A percentile compares a stretch with the other conserved stretches of the same genome.
Evolutionary conservation across 441 rosid species (phyloP).

Genomic region (Erysimum pusillum): DNA sequence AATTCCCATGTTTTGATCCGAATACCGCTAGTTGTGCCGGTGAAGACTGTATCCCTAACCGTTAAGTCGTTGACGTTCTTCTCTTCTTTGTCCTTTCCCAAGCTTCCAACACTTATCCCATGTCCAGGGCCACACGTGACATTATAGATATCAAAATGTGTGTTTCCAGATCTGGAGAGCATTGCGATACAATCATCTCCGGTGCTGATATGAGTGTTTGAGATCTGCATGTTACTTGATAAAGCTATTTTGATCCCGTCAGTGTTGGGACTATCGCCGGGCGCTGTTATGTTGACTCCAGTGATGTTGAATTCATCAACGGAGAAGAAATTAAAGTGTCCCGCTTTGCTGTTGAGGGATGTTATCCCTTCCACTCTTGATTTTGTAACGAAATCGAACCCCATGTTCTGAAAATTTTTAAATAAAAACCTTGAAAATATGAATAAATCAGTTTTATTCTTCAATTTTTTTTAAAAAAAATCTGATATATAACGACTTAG

Average conservation of each 20-base stretch:
- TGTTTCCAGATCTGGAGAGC: slow-evolving; percentile 34
- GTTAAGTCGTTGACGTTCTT: not conserved
- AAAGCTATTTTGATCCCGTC: slow-evolving; percentile 37
- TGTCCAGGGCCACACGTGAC: slow-evolving; percentile 37
- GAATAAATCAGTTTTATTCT: not conserved
- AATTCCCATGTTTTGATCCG: slow-evolving; percentile 33
- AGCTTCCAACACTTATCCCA: slow-evolving; percentile 34
- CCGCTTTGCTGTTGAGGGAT: slow-evolving; percentile 36
- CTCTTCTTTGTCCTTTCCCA: slow-evolving; percentile 12
- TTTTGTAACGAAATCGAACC: slow-evolving; percentile 18
- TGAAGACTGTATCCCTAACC: slow-evolving; percentile 15
- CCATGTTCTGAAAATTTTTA: slow-evolving; percentile 24
- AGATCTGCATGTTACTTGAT: slow-evolving; percentile 26
- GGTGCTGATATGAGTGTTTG: slow-evolving; percentile 23
- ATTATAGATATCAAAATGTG: slow-evolving; percentile 14
- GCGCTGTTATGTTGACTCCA: slow-evolving; percentile 21
- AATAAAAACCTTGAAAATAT: not conserved
- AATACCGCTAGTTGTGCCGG: slow-evolving; percentile 16
- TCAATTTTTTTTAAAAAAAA: not conserved
- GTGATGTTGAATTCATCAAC: slow-evolving; percentile 22
- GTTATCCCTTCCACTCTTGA: slow-evolving; percentile 26
- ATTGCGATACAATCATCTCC: slow-evolving; percentile 40
- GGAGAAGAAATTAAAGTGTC: slow-evolving; percentile 11
- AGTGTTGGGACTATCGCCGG: slow-evolving; percentile 27
- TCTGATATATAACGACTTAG: too few relatives aligned